Evolutionary conservation across 441 rosid species (phyloP).

Genomic region (Brassica hybrid): DNA sequence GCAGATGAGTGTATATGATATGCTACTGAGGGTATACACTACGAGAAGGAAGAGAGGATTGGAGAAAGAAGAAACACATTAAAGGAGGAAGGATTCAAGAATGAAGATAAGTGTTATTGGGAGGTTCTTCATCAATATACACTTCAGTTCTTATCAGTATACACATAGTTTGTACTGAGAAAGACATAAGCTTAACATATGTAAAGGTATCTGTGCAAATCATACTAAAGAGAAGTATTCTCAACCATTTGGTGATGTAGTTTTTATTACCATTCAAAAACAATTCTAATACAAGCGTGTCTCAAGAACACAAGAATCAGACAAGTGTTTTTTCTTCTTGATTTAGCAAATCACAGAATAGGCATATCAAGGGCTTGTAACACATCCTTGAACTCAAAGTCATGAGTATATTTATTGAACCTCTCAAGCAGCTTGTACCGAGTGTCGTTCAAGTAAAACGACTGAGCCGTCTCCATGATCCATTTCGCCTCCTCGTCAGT

Average conservation of each 20-base stretch:
- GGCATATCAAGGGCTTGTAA: too few relatives aligned
- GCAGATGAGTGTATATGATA: too few relatives aligned
- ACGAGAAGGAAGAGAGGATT: too few relatives aligned
- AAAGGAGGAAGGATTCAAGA: too few relatives aligned
- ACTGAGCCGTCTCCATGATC: slow-evolving; percentile 82
- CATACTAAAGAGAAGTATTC: background rate
- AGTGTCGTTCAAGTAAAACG: slow-evolving; percentile 77
- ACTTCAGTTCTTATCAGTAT: too few relatives aligned
- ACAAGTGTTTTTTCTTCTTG: background rate
- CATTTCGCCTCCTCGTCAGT: slow-evolving; percentile 78
- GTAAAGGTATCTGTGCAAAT: too few relatives aligned
- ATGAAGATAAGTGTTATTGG: too few relatives aligned
- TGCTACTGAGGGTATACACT: too few relatives aligned
- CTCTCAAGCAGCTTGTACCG: slow-evolving; percentile 78
- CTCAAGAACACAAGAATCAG: background rate
- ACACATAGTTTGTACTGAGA: too few relatives aligned
- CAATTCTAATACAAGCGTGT: slow-evolving; percentile 6
- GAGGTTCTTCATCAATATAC: too few relatives aligned
- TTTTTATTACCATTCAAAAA: slow-evolving; percentile 20
- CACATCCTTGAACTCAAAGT: slow-evolving; percentile 91
- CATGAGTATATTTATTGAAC: slow-evolving; percentile 76
- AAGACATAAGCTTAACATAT: too few relatives aligned
- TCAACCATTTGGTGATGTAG: background rate
- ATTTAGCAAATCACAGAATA: slow-evolving; percentile 45
- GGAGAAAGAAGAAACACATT: too few relatives aligned